Evolutionary conservation across 345 rosid species (phyloP), one percentile per base, ranked within the genome.

Genomic region (Isatis tinctoria): DNA sequence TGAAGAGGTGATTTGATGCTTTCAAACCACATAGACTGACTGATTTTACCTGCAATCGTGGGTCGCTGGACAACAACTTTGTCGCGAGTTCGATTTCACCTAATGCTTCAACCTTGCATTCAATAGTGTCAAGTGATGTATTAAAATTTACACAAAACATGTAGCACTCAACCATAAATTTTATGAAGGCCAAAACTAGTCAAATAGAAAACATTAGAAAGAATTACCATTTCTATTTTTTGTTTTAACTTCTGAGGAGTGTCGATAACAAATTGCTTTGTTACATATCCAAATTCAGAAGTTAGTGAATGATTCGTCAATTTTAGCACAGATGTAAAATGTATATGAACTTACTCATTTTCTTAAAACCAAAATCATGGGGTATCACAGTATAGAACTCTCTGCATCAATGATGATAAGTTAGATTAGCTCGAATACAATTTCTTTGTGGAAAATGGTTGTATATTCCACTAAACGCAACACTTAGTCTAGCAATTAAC

Each of bases 371-470:
- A 60, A 91, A 89, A 78, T 89, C 91, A 84, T 91, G 97, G 16
- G 98, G 97, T 73, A 94, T 88, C 62, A 86, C 87, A 1, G 95
- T 87, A 73, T 93, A 91, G 83, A 93, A 93, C 82, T 93, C 93
- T 56, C 97, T 93, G 91, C 81, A 81, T 43, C 59, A 73, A 36
- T 27, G 5, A 43, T 60, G 37, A 53, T 10, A 73, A 16, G 26
- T 78, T 73, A 66, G 60, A 78, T 5, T 35, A 60, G 12, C 59
- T 58, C 8, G 10, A 51, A 24, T 5, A 58, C 18, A 24, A 41
- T 32, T 9, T 37, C 13, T 36, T 47, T 47, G 28, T 14, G 45
- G 8, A 52, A 56, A 28, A 47, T 45, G 27, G 14, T 52, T 32
- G 8, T 18, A 4, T 57, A 48, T 26, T 44, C 67, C 27, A 48